Evolutionary conservation across 148 eudicot genomes (phyloP).

Genomic region (Cornus kousa): DNA sequence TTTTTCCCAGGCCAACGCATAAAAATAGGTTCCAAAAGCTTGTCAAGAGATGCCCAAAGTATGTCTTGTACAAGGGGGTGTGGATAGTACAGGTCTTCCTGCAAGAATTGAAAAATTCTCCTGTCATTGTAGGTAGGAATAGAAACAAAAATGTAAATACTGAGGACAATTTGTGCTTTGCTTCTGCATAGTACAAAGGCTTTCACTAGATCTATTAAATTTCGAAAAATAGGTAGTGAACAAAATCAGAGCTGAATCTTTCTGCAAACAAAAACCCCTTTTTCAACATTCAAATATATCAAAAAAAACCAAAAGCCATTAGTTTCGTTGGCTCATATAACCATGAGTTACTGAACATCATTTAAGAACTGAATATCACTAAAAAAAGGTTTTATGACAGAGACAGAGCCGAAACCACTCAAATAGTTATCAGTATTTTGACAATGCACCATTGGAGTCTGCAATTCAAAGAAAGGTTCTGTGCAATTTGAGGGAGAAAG

Average conservation of each 20-base stretch:
- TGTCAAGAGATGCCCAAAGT: slow-evolving; percentile 84
- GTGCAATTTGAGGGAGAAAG: background rate
- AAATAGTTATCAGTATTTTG: background rate
- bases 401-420: background rate
- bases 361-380: background rate
- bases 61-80: slow-evolving; percentile 86
- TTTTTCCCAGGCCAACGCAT: slow-evolving; percentile 85
- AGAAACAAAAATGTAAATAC: background rate
- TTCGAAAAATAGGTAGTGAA: background rate
- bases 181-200: background rate
- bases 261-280: background rate
- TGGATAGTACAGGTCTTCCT: slow-evolving; percentile 99
- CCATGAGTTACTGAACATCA: background rate
- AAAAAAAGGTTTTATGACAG: background rate
- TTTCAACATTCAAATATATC: background rate
- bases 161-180: background rate
- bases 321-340: background rate
- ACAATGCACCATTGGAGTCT: background rate
- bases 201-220: background rate
- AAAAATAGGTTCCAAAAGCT: slow-evolving; percentile 75
- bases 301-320: background rate
- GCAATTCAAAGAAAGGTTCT: background rate
- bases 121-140: background rate
- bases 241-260: background rate
- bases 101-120: slow-evolving; percentile 22